A percentile compares a stretch with the other conserved stretches of the same genome.
Evolutionary conservation across 2,329 filamentous ascomycete species (phyloP).

Genomic region (Sarocladium strictum): DNA sequence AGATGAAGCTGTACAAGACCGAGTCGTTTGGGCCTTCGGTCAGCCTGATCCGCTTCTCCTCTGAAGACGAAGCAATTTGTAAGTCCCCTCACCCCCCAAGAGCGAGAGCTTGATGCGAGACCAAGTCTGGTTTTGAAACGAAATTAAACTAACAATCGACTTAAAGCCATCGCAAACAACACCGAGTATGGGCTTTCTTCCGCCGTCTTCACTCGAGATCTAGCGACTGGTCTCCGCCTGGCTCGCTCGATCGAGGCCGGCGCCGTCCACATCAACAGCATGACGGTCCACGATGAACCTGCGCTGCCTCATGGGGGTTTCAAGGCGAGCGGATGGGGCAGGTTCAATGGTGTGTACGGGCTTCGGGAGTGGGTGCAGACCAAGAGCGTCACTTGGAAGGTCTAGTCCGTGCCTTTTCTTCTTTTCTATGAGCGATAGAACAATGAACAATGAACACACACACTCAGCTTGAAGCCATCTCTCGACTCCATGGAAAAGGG

Average conservation of each 20-base stretch:
- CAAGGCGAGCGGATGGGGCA: constrained; percentile 58
- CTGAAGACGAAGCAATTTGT: constrained; percentile 26
- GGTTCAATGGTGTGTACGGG: constrained; percentile 49
- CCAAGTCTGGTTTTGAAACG: no score
- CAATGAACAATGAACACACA: no score
- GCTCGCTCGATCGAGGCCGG: constrained; percentile 51
- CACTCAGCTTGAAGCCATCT: no score
- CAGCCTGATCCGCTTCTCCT: constrained; percentile 22
- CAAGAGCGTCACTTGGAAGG: constrained; percentile 53
- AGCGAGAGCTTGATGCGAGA: no score
- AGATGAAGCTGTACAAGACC: constrained; percentile 26
- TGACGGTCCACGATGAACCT: constrained; percentile 61
- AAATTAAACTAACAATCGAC: no score
- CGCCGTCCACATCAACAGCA: constrained; percentile 60
- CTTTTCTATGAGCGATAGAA: not conserved
- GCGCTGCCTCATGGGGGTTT: constrained; percentile 59
- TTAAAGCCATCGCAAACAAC: constrained; percentile 33
- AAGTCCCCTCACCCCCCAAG: no score
- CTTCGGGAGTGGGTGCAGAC: constrained; percentile 57
- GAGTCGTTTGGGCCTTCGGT: constrained; percentile 32
- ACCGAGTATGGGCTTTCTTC: constrained; percentile 50
- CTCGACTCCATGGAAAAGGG: no score
- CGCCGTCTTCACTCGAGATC: constrained; percentile 51
- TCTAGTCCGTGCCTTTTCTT: not conserved
- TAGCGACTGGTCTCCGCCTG: constrained; percentile 34